Percentiles rank a stretch among this genome's conserved stretches.
Evolutionary conservation across 2,329 filamentous ascomycete species (phyloP).

Genomic region (Nemania sp.): DNA sequence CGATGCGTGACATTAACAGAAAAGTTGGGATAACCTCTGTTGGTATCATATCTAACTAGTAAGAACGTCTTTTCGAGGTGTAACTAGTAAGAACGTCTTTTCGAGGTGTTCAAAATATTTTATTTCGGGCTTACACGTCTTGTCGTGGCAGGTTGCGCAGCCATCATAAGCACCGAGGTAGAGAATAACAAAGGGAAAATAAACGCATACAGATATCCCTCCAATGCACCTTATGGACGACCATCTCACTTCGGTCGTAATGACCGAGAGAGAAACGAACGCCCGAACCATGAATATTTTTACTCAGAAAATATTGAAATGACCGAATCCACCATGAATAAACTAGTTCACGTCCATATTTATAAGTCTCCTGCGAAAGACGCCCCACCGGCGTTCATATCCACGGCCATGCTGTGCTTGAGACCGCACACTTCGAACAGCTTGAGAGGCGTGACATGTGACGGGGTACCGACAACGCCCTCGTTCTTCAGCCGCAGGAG

Average conservation of each 20-base stretch:
- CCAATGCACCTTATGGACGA: not conserved
- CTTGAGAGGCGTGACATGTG: slow-evolving; percentile 38
- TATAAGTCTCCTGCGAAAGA: slow-evolving; percentile 37
- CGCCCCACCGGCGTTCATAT: slow-evolving; percentile 37
- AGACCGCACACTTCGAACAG: slow-evolving; percentile 41
- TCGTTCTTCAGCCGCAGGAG: slow-evolving; percentile 44
- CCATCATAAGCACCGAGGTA: not conserved
- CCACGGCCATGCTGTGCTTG: slow-evolving; percentile 39
- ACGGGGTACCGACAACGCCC: slow-evolving; percentile 39
- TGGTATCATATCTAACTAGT: no score
- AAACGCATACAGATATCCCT: slow-evolving; percentile 4
- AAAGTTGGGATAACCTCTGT: no score
- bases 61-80: no score
- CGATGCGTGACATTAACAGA: no score
- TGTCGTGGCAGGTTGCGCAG: no score
- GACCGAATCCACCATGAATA: not conserved
- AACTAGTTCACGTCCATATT: not conserved
- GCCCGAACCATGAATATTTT: not conserved
- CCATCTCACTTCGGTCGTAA: not conserved
- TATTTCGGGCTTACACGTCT: no score
- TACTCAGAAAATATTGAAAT: not conserved
- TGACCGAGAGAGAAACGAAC: no score
- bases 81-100: no score
- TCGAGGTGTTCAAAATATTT: no score
- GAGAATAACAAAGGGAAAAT: not conserved